Evolutionary conservation across 2,329 filamentous ascomycete species (phyloP), one percentile per base, ranked within the genome.

Genomic region (Calycina marina): DNA sequence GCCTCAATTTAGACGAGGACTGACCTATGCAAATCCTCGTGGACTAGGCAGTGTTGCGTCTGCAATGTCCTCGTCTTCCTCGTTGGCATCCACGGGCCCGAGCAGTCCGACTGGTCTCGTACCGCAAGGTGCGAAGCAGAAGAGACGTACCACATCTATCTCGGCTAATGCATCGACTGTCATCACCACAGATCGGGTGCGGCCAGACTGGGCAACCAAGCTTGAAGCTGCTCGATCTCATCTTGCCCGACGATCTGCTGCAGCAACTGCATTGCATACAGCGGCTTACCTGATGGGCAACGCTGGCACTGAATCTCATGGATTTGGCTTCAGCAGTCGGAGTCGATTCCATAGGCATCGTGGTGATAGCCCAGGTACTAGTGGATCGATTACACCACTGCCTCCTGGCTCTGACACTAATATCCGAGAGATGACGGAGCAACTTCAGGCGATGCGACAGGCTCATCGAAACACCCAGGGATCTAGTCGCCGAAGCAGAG

Each of bases 151-250:
- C 4, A 72, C 68, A 4, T 79, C 74, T 4, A 58, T 98, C 41
- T 93, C 88, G 25, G 84, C 84, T 4, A 85, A 68, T 42, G 81
- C 83, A 25, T 77, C 84, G 2, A 74, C 76, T 34, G 90, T 98
- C 31, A 79, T 98, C 40, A 92, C 86, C 1, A 96, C 88, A 0
- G 90, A 98, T 52, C 77, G 73, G 34, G 77, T 98, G 32, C 78
- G 90, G 11, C 90, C 90, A 1, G 90, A 98, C 47, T 98, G 90
- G 90, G 74, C 83, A 1, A 77, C 79, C 36, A 98, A 96, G 54
- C 63, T 98, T 31, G 74, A 81, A 9, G 72, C 81, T 45, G 88
- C 88, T 35, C 74, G 85, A 33, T 77, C 83, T 4, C 84, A 94
- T 52, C 78, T 85, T 40, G 73, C 90, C 4, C 69, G 90, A 37